phyloP scores from a whole-genome alignment of 2,329 filamentous ascomycete genomes.

The Trichoderma sp. region DNA sequence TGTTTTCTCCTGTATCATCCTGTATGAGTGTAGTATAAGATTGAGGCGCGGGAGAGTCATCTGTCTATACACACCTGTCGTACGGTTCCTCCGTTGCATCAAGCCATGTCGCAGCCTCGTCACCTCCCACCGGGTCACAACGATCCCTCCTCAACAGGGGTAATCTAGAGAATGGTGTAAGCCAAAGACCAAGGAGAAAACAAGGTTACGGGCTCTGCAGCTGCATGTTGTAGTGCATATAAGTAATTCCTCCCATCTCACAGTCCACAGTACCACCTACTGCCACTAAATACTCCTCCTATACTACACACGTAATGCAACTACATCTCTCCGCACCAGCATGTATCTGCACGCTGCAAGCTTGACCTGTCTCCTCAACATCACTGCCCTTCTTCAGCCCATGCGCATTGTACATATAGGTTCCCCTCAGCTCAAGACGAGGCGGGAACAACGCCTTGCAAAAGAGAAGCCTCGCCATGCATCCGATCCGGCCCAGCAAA shows the following conservation, averaged over 20 bases:
- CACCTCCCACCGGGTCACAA: neutral
- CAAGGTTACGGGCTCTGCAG: neutral
- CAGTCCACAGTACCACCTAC: no score
- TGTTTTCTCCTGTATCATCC: neutral
- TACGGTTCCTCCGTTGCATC: neutral
- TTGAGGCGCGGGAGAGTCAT: neutral
- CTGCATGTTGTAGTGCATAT: conserved; percentile 1
- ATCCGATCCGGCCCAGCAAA: no score
- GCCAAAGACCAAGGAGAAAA: neutral
- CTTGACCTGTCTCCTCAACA: no score
- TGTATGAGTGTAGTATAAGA: no score
- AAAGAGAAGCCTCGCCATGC: neutral
- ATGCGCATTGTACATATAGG: no score
- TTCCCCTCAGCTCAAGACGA: neutral
- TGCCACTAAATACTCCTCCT: no score
- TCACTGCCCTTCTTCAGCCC: no score
- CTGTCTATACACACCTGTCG: neutral
- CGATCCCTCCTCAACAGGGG: no score
- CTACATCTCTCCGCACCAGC: no score
- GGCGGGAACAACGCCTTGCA: conserved; percentile 1
- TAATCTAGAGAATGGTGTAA: neutral
- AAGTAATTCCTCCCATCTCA: neutral
- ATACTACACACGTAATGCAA: neutral
- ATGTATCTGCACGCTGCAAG: no score
- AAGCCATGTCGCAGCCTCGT: conserved; percentile 13